Percentiles rank a stretch among this genome's conserved stretches.
These are phyloP conservation scores for Cyathus striatus DNA, from an alignment of 768 basidiomycete species.

Conservation along the genomic window DNA sequence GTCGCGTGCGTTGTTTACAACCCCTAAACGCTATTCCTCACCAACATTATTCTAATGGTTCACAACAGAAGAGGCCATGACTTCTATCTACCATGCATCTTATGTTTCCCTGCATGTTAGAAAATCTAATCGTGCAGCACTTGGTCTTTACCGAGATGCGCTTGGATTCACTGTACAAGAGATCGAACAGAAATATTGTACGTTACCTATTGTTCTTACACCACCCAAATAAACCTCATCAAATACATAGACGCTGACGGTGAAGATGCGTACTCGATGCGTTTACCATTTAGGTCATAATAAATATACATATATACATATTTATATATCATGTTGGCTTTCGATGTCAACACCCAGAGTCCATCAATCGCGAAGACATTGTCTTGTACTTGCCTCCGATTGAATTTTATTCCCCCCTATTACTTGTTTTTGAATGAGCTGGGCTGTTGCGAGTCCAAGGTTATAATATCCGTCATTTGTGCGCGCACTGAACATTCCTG, in stretches of 20 bases:
- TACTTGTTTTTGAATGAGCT: conserved; percentile 56
- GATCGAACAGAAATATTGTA: conserved; percentile 92
- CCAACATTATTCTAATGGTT: not conserved
- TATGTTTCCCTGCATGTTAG: conserved; percentile 91
- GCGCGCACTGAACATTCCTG: conserved; percentile 77
- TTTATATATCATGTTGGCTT: too few species aligned
- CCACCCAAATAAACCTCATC: not conserved
- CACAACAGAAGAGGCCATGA: conserved; percentile 85
- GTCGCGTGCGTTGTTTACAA: conserved; percentile 58
- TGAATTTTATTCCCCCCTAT: too few species aligned
- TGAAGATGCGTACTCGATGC: conserved; percentile 93
- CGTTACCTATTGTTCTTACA: conserved; percentile 15
- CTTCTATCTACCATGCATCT: conserved; percentile 76
- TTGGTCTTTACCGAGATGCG: conserved; percentile 84
- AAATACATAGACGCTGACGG: conserved; percentile 79
- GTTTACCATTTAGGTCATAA: conserved; percentile 48
- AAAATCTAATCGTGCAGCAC: conserved; percentile 91
- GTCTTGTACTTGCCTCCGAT: too few species aligned
- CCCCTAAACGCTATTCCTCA: not conserved
- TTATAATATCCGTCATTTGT: conserved; percentile 91
- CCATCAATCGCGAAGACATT: too few species aligned
- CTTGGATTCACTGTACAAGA: conserved; percentile 85
- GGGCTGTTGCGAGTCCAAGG: conserved; percentile 65
- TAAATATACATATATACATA: too few species aligned
- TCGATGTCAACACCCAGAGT: too few species aligned